Conservation (phyloP, 2,329 filamentous ascomycete species). For the Aspergillus thermomutatus region DNA sequence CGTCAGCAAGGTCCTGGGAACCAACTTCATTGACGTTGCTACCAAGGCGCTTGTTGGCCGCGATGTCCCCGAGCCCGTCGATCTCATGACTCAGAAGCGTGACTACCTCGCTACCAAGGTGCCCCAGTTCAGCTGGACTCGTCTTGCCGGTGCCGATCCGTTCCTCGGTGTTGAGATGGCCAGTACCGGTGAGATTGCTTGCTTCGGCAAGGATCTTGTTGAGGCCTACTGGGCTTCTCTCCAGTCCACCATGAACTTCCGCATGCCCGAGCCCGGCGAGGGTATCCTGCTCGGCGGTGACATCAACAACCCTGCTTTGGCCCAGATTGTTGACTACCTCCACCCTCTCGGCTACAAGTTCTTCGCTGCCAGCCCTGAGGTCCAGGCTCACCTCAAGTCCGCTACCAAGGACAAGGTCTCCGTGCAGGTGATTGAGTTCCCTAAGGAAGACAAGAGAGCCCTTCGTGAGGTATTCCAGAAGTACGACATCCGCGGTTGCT, state of each 20-base stretch:
- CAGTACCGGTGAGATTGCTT: slow-evolving; percentile 95
- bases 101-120: slow-evolving; percentile 97
- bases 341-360: slow-evolving; percentile 91
- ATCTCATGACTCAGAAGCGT: slow-evolving; percentile 85
- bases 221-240: slow-evolving; percentile 97
- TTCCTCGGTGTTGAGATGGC: slow-evolving; percentile 98
- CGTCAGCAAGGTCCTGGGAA: slow-evolving; percentile 92
- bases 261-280: slow-evolving; percentile 88
- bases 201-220: slow-evolving; percentile 92
- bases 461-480: slow-evolving; percentile 94
- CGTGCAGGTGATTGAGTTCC: slow-evolving; percentile 94
- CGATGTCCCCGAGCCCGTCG: slow-evolving; percentile 76
- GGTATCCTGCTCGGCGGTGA: slow-evolving; percentile 94
- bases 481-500: slow-evolving; percentile 92
- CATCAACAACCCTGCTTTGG: slow-evolving; percentile 65
- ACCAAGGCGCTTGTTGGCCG: slow-evolving; percentile 87
- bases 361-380: slow-evolving; percentile 74
- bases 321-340: slow-evolving; percentile 80
- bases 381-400: slow-evolving; percentile 80
- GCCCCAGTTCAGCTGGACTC: slow-evolving; percentile 98
- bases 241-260: slow-evolving; percentile 99
- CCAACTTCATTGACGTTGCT: slow-evolving; percentile 94
- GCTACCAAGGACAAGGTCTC: slow-evolving; percentile 62
- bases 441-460: slow-evolving; percentile 90
- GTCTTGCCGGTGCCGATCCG: slow-evolving; percentile 92